Conservation (phyloP, 306 rosid genomes). For the Sophora flavescens region DNA sequence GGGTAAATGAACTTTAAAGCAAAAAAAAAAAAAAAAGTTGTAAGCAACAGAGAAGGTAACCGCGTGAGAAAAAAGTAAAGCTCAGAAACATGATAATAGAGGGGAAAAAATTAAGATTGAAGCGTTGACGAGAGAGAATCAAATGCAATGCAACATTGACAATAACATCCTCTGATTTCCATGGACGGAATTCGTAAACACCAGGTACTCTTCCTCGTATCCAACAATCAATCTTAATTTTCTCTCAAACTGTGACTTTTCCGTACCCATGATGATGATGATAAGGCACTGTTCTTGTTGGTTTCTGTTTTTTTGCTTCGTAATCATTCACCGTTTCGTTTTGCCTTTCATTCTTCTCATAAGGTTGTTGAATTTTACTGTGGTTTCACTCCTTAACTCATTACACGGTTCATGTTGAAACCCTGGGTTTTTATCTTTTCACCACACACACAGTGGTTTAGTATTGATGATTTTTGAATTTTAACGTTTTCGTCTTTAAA, state of each 20-base stretch:
- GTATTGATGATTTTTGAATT: neutral
- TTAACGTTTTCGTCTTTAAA: neutral
- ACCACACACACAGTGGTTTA: neutral
- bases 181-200: conserved; percentile 76
- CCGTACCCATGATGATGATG: too few relatives aligned
- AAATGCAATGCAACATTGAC: conserved; percentile 33
- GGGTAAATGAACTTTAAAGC: neutral
- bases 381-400: neutral
- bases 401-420: neutral
- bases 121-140: neutral
- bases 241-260: too few relatives aligned
- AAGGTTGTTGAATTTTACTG: neutral
- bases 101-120: neutral
- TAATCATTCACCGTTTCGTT: neutral
- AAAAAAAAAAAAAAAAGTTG: conserved; percentile 9
- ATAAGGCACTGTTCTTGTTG: too few relatives aligned
- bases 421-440: neutral
- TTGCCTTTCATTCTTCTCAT: conserved; percentile 9
- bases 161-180: conserved; percentile 17
- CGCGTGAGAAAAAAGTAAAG: conserved; percentile 3
- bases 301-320: neutral
- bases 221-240: too few relatives aligned
- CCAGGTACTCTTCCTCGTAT: conserved; percentile 54
- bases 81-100: neutral
- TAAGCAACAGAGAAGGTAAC: neutral